Percentiles rank a stretch among this genome's conserved stretches.
Conservation (phyloP, 495 filamentous ascomycete species). For the Cladorrhinum samala region DNA sequence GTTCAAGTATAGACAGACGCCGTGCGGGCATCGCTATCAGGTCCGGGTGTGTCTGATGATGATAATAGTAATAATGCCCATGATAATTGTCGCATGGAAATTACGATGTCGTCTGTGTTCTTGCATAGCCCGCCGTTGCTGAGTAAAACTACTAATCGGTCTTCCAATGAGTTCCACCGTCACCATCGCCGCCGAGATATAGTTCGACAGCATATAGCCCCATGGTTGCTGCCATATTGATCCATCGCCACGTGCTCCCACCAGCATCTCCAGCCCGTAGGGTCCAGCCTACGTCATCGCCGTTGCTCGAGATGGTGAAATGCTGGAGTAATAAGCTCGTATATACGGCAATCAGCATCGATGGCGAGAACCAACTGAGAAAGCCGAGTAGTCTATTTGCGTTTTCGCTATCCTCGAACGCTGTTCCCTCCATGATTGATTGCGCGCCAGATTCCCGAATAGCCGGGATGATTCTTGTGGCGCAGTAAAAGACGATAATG, state of each 20-base stretch:
- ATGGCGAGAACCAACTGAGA: slow-evolving; percentile 86
- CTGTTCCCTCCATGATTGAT: slow-evolving; percentile 74
- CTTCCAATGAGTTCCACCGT: slow-evolving; percentile 82
- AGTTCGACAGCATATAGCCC: slow-evolving; percentile 82
- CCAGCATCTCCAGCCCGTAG: slow-evolving; percentile 69
- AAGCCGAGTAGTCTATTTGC: slow-evolving; percentile 72
- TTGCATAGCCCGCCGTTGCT: too few relatives aligned
- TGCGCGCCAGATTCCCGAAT: slow-evolving; percentile 78
- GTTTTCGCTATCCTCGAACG: slow-evolving; percentile 76
- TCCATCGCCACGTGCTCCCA: slow-evolving; percentile 85
- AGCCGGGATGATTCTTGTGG: slow-evolving; percentile 92
- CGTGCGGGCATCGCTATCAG: too few relatives aligned
- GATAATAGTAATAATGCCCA: too few relatives aligned
- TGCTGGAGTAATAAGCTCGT: slow-evolving; percentile 96
- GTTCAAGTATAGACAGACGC: too few relatives aligned
- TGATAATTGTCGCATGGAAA: neutral
- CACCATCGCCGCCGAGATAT: slow-evolving; percentile 69
- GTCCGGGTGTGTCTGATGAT: too few relatives aligned
- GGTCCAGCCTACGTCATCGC: slow-evolving; percentile 76
- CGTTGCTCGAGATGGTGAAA: slow-evolving; percentile 63
- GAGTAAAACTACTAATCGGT: too few relatives aligned
- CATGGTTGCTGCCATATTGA: slow-evolving; percentile 85
- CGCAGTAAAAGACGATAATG: slow-evolving; percentile 87
- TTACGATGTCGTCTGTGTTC: too few relatives aligned
- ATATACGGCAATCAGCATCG: slow-evolving; percentile 88